Evolutionary conservation across 1,139 yeast species (phyloP).

Genomic region (Diutina rugosa): DNA sequence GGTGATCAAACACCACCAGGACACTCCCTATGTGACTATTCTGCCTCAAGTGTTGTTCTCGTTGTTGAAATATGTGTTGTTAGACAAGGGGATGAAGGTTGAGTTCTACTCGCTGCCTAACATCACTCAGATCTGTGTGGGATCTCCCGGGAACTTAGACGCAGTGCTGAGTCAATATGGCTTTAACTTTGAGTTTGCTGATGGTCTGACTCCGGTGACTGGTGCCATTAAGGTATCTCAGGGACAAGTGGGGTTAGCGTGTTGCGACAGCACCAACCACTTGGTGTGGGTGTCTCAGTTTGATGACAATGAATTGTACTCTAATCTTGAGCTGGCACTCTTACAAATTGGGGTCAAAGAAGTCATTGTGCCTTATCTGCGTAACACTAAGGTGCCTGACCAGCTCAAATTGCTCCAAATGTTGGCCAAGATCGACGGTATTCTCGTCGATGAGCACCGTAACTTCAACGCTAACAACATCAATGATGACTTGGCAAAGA

Average conservation of each 20-base stretch:
- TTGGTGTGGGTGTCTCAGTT: slow-evolving; percentile 68
- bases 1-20: slow-evolving; percentile 44
- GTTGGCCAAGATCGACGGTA: slow-evolving; percentile 58
- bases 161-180: slow-evolving; percentile 23
- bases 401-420: slow-evolving; percentile 42
- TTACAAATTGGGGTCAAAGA: slow-evolving; percentile 88
- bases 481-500: slow-evolving; percentile 59
- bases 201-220: slow-evolving; percentile 56
- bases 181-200: slow-evolving; percentile 53
- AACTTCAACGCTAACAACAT: slow-evolving; percentile 50
- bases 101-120: slow-evolving; percentile 53
- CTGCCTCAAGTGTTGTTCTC: slow-evolving; percentile 59
- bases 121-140: slow-evolving; percentile 50
- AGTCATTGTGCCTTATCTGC: slow-evolving; percentile 42
- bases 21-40: slow-evolving; percentile 52
- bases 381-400: background rate
- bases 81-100: slow-evolving; percentile 59
- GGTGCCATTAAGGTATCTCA: slow-evolving; percentile 55
- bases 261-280: slow-evolving; percentile 16
- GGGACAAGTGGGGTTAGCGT: slow-evolving; percentile 44
- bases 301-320: slow-evolving; percentile 73
- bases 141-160: slow-evolving; percentile 86
- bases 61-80: slow-evolving; percentile 51
- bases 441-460: slow-evolving; percentile 48
- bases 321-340: slow-evolving; percentile 73